Evolutionary conservation across 2,329 filamentous ascomycete genomes (phyloP).

Genomic region (Fusarium domesticum): DNA sequence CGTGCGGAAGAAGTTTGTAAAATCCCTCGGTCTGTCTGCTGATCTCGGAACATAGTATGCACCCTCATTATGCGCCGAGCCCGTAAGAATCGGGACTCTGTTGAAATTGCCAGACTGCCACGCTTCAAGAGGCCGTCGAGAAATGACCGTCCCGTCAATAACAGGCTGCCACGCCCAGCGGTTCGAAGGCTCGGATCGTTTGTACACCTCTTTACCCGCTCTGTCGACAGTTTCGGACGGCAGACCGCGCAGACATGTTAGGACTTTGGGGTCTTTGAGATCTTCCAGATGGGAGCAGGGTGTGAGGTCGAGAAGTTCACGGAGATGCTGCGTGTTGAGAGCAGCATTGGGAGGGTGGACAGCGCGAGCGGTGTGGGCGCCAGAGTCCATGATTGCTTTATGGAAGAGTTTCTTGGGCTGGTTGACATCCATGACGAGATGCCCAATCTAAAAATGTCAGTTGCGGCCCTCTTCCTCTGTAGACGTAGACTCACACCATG

Average conservation of each 20-base stretch:
- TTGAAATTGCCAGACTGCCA: conserved; percentile 34
- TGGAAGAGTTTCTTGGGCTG: conserved; percentile 32
- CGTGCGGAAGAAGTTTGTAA: conserved; percentile 27
- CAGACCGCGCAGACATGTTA: conserved; percentile 24
- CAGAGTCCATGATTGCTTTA: conserved; percentile 34
- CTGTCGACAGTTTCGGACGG: conserved; percentile 25
- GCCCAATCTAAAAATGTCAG: conserved; percentile 25
- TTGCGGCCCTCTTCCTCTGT: accelerated
- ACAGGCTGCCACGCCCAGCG: conserved; percentile 36
- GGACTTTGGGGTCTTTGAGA: conserved; percentile 27
- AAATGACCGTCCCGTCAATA: conserved; percentile 30
- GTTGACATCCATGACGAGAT: conserved; percentile 34
- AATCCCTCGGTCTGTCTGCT: conserved; percentile 22
- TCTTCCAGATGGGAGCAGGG: conserved; percentile 26
- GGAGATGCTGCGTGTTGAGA: conserved; percentile 30
- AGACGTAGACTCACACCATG: conserved; percentile 20
- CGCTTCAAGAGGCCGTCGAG: conserved; percentile 29
- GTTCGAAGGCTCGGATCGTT: conserved; percentile 27
- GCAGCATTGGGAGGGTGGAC: conserved; percentile 26
- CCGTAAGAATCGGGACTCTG: conserved; percentile 32
- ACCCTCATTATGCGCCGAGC: conserved; percentile 31
- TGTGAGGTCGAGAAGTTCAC: conserved; percentile 30
- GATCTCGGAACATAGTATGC: conserved; percentile 27
- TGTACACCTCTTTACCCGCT: conserved; percentile 30
- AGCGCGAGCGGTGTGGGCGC: conserved; percentile 31